Conservation (phyloP, 495 filamentous ascomycete species). For the Penicillium cosmopolitanum region DNA sequence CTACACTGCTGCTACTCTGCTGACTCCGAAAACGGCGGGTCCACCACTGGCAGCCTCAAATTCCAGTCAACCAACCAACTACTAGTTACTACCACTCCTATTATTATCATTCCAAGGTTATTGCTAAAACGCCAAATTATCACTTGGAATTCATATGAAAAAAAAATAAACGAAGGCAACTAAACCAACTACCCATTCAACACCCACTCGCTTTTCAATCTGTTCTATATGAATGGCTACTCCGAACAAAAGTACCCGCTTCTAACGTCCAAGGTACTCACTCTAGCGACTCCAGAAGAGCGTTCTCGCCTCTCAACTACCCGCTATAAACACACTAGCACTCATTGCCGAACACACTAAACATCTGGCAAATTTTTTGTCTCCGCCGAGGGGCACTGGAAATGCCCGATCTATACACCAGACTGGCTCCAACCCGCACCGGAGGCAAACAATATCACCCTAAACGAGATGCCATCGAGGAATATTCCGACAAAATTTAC, state of each 20-base stretch:
- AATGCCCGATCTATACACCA: background rate
- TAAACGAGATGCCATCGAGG: background rate
- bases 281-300: background rate
- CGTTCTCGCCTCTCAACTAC: too few species aligned
- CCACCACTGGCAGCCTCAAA: background rate
- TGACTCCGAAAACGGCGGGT: background rate
- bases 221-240: background rate
- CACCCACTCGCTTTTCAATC: background rate
- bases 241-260: slow-evolving; percentile 6
- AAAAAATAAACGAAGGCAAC: background rate
- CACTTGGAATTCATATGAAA: background rate
- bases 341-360: background rate
- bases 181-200: background rate
- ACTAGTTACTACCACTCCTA: too few species aligned
- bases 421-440: background rate
- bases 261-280: slow-evolving; percentile 11
- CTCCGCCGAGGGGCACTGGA: background rate
- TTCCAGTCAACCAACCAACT: background rate
- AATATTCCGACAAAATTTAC: background rate
- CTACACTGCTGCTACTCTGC: too few species aligned
- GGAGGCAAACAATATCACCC: background rate
- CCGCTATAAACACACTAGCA: slow-evolving; percentile 1
- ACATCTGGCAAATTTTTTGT: background rate
- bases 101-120: too few species aligned
- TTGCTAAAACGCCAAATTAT: background rate